Percentiles rank a stretch among this genome's conserved stretches.
phyloP scores from a whole-genome alignment of 306 rosid species.

The Abrus pulchellus region DNA sequence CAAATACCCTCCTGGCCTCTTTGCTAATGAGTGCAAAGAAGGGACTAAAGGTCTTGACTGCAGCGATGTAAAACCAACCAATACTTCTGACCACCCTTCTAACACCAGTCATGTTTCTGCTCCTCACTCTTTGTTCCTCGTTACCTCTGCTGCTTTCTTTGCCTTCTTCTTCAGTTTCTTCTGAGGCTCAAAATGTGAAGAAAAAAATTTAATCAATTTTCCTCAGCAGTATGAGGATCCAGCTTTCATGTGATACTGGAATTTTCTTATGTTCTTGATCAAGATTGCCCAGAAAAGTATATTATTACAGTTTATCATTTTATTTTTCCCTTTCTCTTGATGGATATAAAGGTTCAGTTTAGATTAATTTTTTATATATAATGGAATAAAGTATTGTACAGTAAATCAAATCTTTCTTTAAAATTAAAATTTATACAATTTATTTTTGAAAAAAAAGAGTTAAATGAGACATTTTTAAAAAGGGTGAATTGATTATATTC shows the following conservation, averaged over 20 bases:
- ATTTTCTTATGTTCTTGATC: constrained; percentile 5
- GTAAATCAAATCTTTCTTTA: no score
- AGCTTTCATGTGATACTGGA: constrained; percentile 42
- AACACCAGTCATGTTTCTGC: constrained; percentile 32
- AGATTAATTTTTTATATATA: no score
- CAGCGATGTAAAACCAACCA: not conserved
- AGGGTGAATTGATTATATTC: no score
- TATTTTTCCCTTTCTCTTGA: not conserved
- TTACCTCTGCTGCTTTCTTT: constrained; percentile 42
- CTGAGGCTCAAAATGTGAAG: constrained; percentile 31
- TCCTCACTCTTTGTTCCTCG: constrained; percentile 39
- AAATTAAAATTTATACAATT: no score
- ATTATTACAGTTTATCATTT: constrained; percentile 8
- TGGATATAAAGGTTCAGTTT: not conserved
- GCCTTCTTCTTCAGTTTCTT: constrained; percentile 47
- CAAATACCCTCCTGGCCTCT: constrained; percentile 89
- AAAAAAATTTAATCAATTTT: constrained; percentile 33
- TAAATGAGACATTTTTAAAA: no score
- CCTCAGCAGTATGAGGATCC: not conserved
- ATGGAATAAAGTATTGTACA: no score
- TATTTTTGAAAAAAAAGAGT: no score
- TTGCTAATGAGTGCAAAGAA: constrained; percentile 77
- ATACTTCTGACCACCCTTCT: not conserved
- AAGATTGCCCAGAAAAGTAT: constrained; percentile 15
- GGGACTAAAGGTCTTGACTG: constrained; percentile 77